phyloP scores from a whole-genome alignment of 345 rosid genomes.

The Salix udensis region DNA sequence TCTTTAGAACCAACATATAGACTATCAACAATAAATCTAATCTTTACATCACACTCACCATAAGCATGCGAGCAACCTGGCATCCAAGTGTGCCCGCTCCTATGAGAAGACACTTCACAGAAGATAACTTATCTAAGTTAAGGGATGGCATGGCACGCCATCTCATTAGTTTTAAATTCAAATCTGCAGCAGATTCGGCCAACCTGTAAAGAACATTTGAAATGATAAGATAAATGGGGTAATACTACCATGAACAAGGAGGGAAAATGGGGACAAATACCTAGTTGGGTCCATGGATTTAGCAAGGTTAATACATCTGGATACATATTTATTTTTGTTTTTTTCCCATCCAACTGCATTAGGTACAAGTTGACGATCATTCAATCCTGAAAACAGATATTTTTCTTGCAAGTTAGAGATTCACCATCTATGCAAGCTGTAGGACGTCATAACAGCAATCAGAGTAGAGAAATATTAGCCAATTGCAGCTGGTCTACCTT shows the following conservation, averaged over 20 bases:
- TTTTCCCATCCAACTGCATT: slow-evolving; percentile 91
- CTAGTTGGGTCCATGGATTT: slow-evolving; percentile 89
- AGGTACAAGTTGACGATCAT: slow-evolving; percentile 43
- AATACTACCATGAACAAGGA: slow-evolving; percentile 5
- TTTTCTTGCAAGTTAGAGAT: slow-evolving; percentile 5
- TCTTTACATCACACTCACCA: slow-evolving; percentile 46
- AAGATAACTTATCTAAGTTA: slow-evolving; percentile 56
- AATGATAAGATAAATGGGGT: slow-evolving; percentile 10
- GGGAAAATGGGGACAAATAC: slow-evolving; percentile 28
- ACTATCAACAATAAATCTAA: not conserved
- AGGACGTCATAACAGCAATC: slow-evolving; percentile 9
- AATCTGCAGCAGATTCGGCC: slow-evolving; percentile 86
- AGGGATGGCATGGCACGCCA: slow-evolving; percentile 97
- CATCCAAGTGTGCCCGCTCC: slow-evolving; percentile 99
- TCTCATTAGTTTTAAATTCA: slow-evolving; percentile 92
- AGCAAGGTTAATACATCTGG: slow-evolving; percentile 74
- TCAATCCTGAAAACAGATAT: slow-evolving; percentile 42
- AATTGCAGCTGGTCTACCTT: slow-evolving; percentile 52
- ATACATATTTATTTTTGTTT: slow-evolving; percentile 49
- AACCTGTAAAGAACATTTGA: slow-evolving; percentile 44
- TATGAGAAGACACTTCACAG: slow-evolving; percentile 87
- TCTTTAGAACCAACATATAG: slow-evolving; percentile 15
- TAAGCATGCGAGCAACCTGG: slow-evolving; percentile 91
- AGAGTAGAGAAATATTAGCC: slow-evolving; percentile 28
- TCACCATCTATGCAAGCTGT: slow-evolving; percentile 1